A percentile compares a stretch with the other conserved stretches of the same genome.
These are phyloP conservation scores for Talaromyces sp. DNA, from an alignment of 2,329 filamentous ascomycete species.

Conservation along the genomic window DNA sequence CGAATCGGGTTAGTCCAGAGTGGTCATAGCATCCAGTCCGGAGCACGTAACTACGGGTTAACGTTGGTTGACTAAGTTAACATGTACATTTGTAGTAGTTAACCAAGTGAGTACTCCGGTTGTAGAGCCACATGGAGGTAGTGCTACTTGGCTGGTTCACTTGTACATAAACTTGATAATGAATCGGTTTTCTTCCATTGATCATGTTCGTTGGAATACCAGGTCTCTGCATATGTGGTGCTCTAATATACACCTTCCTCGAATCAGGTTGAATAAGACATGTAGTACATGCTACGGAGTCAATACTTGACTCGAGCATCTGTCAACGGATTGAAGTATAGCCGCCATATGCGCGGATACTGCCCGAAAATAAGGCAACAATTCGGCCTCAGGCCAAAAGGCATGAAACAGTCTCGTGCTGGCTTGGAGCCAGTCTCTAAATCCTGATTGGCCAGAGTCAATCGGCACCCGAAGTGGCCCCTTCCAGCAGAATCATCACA, in stretches of 20 bases:
- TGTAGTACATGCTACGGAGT: too few species aligned
- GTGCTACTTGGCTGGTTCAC: not conserved
- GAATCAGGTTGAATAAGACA: too few species aligned
- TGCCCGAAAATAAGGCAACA: not conserved
- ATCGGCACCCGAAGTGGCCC: slow-evolving; percentile 4
- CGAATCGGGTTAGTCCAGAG: slow-evolving; percentile 4
- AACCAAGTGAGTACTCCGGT: too few species aligned
- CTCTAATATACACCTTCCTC: not conserved
- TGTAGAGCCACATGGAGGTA: not conserved
- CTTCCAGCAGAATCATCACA: slow-evolving; percentile 8
- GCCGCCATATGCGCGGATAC: slow-evolving; percentile 6
- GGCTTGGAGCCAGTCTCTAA: not conserved
- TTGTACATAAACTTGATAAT: not conserved
- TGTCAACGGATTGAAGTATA: not conserved
- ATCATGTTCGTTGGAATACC: not conserved
- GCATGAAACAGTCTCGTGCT: slow-evolving; percentile 3
- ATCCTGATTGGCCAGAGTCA: not conserved
- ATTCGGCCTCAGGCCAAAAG: not conserved
- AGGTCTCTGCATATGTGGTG: not conserved
- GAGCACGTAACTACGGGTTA: too few species aligned
- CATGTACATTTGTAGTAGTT: too few species aligned
- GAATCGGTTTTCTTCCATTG: not conserved
- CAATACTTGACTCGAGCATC: too few species aligned
- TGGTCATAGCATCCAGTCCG: not conserved
- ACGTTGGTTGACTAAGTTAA: too few species aligned